Conservation (phyloP, 2,329 filamentous ascomycete genomes). For the Fusarium sp. region DNA sequence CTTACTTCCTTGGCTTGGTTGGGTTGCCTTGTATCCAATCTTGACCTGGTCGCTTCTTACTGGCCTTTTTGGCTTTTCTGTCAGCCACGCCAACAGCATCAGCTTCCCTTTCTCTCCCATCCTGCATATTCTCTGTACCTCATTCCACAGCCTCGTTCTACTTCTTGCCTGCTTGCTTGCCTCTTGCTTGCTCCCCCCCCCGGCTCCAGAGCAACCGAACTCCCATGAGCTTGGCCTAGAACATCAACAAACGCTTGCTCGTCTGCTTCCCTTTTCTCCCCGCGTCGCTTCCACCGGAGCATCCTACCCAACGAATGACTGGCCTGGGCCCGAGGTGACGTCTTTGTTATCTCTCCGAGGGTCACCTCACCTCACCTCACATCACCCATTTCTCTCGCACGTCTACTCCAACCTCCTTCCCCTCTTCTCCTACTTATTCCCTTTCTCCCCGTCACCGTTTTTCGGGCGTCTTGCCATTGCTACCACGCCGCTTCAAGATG, state of each 20-base stretch:
- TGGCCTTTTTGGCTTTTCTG: constrained; percentile 16
- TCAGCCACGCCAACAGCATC: constrained; percentile 39
- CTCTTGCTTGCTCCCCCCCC: background rate
- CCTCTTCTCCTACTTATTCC: constrained; percentile 19
- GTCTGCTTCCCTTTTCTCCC: background rate
- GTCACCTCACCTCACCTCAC: constrained; percentile 46
- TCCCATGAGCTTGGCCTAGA: constrained; percentile 1
- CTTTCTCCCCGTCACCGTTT: constrained; percentile 7
- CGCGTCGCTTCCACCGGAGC: constrained; percentile 14
- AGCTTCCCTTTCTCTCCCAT: constrained; percentile 11
- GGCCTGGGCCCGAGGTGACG: constrained; percentile 40
- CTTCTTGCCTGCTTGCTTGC: constrained; percentile 12
- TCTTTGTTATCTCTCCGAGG: constrained; percentile 45
- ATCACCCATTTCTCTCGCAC: constrained; percentile 29
- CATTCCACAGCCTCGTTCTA: constrained; percentile 23
- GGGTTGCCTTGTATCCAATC: background rate
- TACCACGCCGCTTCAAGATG: constrained; percentile 59
- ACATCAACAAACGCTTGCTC: constrained; percentile 6
- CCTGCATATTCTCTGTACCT: constrained; percentile 13
- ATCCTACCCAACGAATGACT: constrained; percentile 30
- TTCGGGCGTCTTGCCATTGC: constrained; percentile 17
- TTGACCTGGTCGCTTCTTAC: background rate
- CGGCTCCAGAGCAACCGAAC: no score
- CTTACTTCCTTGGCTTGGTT: no score
- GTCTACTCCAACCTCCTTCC: constrained; percentile 21